Percentiles rank a stretch among this genome's conserved stretches.
Conservation (phyloP, 202 grass and related monocot species). For the Setaria italica region DNA sequence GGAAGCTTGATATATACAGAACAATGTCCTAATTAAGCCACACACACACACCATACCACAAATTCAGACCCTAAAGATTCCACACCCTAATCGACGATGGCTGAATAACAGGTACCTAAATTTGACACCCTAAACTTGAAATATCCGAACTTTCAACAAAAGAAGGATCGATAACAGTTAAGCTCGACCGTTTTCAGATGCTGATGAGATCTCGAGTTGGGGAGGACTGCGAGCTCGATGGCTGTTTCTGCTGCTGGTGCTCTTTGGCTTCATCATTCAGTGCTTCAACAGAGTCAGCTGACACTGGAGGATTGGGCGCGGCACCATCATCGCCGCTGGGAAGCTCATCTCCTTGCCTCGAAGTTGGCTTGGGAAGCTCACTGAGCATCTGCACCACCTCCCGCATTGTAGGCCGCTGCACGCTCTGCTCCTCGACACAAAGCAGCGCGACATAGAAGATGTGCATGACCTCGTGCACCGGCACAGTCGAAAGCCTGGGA, state of each 20-base stretch:
- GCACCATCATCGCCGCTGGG: constrained; percentile 35
- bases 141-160: background rate
- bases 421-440: constrained; percentile 95
- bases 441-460: constrained; percentile 89
- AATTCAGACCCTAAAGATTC: constrained; percentile 16
- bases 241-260: constrained; percentile 21
- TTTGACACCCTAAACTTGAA: constrained; percentile 41
- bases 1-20: constrained; percentile 45
- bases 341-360: constrained; percentile 49
- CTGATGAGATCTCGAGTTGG: constrained; percentile 69
- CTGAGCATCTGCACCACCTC: constrained; percentile 96
- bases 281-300: constrained; percentile 30
- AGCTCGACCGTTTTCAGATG: constrained; percentile 60
- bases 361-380: constrained; percentile 62
- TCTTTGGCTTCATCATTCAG: constrained; percentile 45
- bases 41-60: constrained; percentile 39
- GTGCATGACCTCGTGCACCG: constrained; percentile 73
- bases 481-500: constrained; percentile 74
- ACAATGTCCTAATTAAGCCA: constrained; percentile 13
- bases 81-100: constrained; percentile 21
- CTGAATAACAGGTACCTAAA: constrained; percentile 27
- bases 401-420: constrained; percentile 92
- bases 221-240: constrained; percentile 19
- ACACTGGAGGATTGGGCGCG: background rate
- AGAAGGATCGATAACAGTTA: background rate